phyloP scores from a whole-genome alignment of 1,284 basidiomycete genomes.

The Malassezia equina region DNA sequence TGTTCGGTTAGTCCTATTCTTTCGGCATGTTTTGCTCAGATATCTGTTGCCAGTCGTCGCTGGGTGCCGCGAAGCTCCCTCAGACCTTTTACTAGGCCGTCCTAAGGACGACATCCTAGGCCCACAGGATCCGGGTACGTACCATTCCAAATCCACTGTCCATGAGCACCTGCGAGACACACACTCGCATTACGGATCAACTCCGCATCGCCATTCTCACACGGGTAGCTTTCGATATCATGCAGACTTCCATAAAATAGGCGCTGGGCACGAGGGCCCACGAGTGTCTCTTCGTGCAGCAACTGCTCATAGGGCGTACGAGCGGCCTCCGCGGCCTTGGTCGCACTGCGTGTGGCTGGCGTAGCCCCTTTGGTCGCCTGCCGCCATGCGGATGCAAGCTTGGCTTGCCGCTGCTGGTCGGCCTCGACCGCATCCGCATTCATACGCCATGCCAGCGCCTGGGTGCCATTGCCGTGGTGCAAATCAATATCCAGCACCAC shows the following conservation, averaged over 20 bases:
- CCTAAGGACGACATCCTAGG: constrained; percentile 2
- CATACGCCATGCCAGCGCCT: constrained; percentile 79
- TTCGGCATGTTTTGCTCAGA: neutral
- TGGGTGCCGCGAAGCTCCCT: constrained; percentile 13
- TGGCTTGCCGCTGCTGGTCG: constrained; percentile 27
- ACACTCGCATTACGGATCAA: constrained; percentile 71
- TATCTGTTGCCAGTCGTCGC: constrained; percentile 6
- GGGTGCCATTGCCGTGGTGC: constrained; percentile 78
- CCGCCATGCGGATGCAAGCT: constrained; percentile 18
- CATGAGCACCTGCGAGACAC: constrained; percentile 68
- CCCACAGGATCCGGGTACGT: neutral
- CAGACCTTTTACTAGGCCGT: constrained; percentile 39
- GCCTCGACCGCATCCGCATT: constrained; percentile 64
- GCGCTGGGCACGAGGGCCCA: constrained; percentile 51
- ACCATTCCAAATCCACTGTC: constrained; percentile 62
- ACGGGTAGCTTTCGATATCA: constrained; percentile 78
- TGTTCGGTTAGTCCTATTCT: constrained; percentile 51
- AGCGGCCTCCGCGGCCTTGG: constrained; percentile 8
- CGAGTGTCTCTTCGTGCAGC: constrained; percentile 13
- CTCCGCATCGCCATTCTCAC: constrained; percentile 73
- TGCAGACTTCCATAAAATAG: constrained; percentile 81
- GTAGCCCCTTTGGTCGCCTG: constrained; percentile 11
- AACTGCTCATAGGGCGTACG: constrained; percentile 14
- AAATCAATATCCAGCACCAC: constrained; percentile 88
- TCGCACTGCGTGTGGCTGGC: neutral